A percentile compares a stretch with the other conserved stretches of the same genome.
Conservation (phyloP, 2,329 filamentous ascomycete genomes). For the Zasmidium cellare region DNA sequence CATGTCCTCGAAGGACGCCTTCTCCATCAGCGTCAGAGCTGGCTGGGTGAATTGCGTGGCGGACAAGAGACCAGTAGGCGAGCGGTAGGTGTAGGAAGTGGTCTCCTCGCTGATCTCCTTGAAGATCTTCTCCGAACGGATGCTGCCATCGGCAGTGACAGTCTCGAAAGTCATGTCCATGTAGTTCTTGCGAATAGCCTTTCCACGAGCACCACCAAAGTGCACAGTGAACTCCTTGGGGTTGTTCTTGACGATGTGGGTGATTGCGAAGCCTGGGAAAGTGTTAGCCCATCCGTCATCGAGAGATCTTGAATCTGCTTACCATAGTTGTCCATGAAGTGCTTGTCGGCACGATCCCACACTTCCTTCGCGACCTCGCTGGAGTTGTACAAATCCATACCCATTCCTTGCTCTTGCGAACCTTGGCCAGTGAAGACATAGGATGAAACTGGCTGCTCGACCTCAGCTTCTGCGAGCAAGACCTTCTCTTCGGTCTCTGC, state of each 20-base stretch:
- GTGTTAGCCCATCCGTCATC: constrained; percentile 6
- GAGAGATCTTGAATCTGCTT: constrained; percentile 39
- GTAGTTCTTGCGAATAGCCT: constrained; percentile 97
- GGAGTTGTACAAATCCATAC: constrained; percentile 96
- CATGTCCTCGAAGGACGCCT: constrained; percentile 99
- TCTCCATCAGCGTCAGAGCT: constrained; percentile 97
- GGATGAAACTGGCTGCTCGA: constrained; percentile 93
- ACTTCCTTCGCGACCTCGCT: constrained; percentile 94
- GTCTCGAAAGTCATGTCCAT: constrained; percentile 99
- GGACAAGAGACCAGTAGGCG: constrained; percentile 88
- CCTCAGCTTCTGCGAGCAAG: constrained; percentile 89
- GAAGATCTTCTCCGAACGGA: constrained; percentile 99
- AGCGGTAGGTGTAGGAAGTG: constrained; percentile 94
- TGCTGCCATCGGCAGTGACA: constrained; percentile 84
- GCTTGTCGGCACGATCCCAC: constrained; percentile 96
- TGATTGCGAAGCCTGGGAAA: constrained; percentile 79
- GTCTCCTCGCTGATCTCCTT: constrained; percentile 94
- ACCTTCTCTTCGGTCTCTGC: constrained; percentile 97
- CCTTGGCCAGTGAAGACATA: constrained; percentile 99
- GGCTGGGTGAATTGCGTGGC: constrained; percentile 99
- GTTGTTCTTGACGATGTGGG: constrained; percentile 99
- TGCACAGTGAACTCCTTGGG: constrained; percentile 98
- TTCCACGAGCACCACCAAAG: constrained; percentile 94
- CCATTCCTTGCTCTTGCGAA: constrained; percentile 98
- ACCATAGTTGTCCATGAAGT: constrained; percentile 99